A percentile compares a stretch with the other conserved stretches of the same genome.
Evolutionary conservation across 768 basidiomycete genomes (phyloP).

Genomic region (Rhizopogon vesiculosus): DNA sequence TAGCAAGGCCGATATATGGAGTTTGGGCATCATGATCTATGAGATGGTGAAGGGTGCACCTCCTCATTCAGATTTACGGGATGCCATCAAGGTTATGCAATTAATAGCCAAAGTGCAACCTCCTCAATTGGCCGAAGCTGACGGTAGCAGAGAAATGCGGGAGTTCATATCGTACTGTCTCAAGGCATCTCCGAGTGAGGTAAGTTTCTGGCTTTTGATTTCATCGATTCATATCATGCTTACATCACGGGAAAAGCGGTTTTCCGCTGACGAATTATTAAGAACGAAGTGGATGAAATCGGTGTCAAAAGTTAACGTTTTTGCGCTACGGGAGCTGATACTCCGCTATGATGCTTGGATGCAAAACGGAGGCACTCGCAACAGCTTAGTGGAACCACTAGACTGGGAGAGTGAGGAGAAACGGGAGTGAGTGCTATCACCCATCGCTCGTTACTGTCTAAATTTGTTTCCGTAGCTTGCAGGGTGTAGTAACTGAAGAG

Average conservation of each 20-base stretch:
- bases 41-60: conserved; percentile 98
- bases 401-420: conserved; percentile 72
- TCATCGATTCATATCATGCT: conserved; percentile 3
- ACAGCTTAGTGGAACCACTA: conserved; percentile 69
- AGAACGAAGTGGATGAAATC: conserved; percentile 91
- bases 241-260: conserved; percentile 46
- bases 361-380: conserved; percentile 61
- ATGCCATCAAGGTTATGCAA: conserved; percentile 82
- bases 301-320: conserved; percentile 58
- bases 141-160: conserved; percentile 80
- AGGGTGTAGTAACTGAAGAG: conserved; percentile 18
- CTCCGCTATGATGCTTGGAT: conserved; percentile 72
- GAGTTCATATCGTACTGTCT: conserved; percentile 86
- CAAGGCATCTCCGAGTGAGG: conserved; percentile 75
- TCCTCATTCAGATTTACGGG: conserved; percentile 82
- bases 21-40: conserved; percentile 90
- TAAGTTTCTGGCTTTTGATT: conserved; percentile 29
- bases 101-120: conserved; percentile 84
- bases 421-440: conserved; percentile 36
- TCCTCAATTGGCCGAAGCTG: conserved; percentile 70
- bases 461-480: conserved; percentile 10
- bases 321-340: conserved; percentile 76
- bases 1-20: conserved; percentile 98
- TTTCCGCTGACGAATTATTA: conserved; percentile 82
- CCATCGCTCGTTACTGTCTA: background rate